phyloP scores from a whole-genome alignment of 768 basidiomycete species.

The Lentinus tigrinus region DNA sequence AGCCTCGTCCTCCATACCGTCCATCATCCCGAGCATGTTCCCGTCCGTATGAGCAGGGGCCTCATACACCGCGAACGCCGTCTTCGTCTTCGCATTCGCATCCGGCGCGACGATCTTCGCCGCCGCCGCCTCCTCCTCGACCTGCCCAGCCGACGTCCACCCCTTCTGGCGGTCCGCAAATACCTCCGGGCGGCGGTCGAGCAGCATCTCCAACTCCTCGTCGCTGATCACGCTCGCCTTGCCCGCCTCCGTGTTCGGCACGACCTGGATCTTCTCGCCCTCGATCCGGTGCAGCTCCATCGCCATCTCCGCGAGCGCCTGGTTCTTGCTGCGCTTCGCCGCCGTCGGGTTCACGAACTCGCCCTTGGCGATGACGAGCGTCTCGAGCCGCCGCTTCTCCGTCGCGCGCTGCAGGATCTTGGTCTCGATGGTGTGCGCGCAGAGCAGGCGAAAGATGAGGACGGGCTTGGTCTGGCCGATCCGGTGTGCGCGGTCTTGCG shows the following conservation, averaged over 20 bases:
- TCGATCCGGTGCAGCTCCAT: constrained; percentile 75
- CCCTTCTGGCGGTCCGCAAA: constrained; percentile 70
- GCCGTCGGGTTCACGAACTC: constrained; percentile 80
- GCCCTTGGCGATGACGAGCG: constrained; percentile 92
- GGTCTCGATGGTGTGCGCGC: constrained; percentile 87
- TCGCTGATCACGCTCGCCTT: constrained; percentile 78
- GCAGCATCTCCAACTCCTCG: constrained; percentile 71
- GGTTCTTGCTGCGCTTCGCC: constrained; percentile 48
- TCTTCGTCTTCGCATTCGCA: constrained; percentile 30
- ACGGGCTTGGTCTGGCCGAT: constrained; percentile 94
- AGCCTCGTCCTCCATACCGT: constrained; percentile 31
- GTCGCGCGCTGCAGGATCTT: constrained; percentile 86
- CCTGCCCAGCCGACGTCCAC: constrained; percentile 56
- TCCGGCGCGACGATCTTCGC: constrained; percentile 11
- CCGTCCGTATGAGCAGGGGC: constrained; percentile 61
- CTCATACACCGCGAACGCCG: constrained; percentile 79
- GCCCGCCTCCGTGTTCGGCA: constrained; percentile 67
- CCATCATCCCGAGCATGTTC: constrained; percentile 68
- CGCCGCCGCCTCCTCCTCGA: constrained; percentile 16
- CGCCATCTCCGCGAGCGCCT: constrained; percentile 80
- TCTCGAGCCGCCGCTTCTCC: constrained; percentile 89
- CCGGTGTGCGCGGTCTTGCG: constrained; percentile 92
- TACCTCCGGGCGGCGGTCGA: constrained; percentile 77
- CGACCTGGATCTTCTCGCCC: constrained; percentile 87
- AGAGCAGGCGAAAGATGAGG: constrained; percentile 84